Conservation (phyloP, 257 asterid species). For the Craterostigma plantagineum region DNA sequence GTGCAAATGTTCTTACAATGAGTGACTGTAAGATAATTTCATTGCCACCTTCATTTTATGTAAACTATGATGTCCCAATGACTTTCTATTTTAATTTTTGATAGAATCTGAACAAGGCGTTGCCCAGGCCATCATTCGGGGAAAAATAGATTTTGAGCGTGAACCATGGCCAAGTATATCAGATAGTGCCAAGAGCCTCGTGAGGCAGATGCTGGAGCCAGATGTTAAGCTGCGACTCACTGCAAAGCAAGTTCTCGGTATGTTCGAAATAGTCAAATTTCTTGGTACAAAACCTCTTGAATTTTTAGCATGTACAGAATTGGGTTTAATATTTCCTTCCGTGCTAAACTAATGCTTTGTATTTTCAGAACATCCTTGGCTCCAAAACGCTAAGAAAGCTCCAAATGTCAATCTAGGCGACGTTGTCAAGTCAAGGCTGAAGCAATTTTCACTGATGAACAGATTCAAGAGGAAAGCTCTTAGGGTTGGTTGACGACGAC, state of each 20-base stretch:
- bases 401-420: constrained; percentile 85
- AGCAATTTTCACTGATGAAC: constrained; percentile 80
- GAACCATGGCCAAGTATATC: constrained; percentile 93
- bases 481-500: constrained; percentile 77
- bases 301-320: too few species aligned
- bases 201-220: constrained; percentile 76
- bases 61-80: too few species aligned
- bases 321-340: constrained; percentile 2
- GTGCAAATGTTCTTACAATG: too few species aligned
- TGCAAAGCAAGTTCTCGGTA: constrained; percentile 86
- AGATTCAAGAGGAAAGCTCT: constrained; percentile 81
- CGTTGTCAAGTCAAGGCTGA: constrained; percentile 71
- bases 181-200: constrained; percentile 68
- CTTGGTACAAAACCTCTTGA: too few species aligned
- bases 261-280: too few species aligned
- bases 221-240: constrained; percentile 71
- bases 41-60: too few species aligned
- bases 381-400: constrained; percentile 75
- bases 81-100: too few species aligned
- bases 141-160: constrained; percentile 71
- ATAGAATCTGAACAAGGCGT: constrained; percentile 94
- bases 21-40: too few species aligned
- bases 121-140: constrained; percentile 74
- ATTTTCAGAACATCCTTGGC: constrained; percentile 75
- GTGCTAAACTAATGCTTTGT: background rate